Evolutionary conservation across 805 yeast genomes (phyloP).

Genomic region (Wickerhamiella dianesei): DNA sequence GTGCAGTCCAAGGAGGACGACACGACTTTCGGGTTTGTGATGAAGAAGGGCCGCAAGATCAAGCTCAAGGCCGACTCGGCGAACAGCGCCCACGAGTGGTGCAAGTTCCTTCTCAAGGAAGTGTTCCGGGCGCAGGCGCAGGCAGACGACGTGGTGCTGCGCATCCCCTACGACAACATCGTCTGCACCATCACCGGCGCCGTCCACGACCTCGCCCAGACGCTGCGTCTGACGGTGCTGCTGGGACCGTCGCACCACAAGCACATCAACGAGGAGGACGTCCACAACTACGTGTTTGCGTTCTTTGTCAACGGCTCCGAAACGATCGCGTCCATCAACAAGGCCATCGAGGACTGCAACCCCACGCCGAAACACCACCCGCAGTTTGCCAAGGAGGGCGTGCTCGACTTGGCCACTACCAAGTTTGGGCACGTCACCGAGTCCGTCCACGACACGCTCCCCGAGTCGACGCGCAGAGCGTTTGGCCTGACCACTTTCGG

Average conservation of each 20-base stretch:
- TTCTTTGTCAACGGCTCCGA: conserved; percentile 1
- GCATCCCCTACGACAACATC: conserved; percentile 60
- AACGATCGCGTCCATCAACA: background rate
- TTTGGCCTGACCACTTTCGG: background rate
- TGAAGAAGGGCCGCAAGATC: conserved; percentile 42
- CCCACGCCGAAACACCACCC: background rate
- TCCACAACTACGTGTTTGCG: background rate
- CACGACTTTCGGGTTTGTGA: conserved; percentile 44
- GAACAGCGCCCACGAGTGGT: conserved; percentile 71
- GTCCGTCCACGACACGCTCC: background rate
- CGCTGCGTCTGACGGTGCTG: conserved; percentile 19
- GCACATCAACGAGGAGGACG: background rate
- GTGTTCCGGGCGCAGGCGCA: conserved; percentile 61
- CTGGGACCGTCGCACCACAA: background rate
- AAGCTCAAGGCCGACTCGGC: conserved; percentile 61
- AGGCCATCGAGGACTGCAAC: background rate
- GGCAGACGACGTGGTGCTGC: conserved; percentile 59
- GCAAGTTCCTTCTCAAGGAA: conserved; percentile 54
- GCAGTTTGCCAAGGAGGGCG: background rate
- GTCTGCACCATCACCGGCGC: conserved; percentile 44
- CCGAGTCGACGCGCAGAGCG: background rate
- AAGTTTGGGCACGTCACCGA: background rate
- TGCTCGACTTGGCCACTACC: background rate
- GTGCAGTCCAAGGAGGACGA: conserved; percentile 31
- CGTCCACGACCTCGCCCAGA: conserved; percentile 43